A percentile compares a stretch with the other conserved stretches of the same genome.
Conservation (phyloP, 2,329 filamentous ascomycete species). For the Sporothrix schenckii region DNA sequence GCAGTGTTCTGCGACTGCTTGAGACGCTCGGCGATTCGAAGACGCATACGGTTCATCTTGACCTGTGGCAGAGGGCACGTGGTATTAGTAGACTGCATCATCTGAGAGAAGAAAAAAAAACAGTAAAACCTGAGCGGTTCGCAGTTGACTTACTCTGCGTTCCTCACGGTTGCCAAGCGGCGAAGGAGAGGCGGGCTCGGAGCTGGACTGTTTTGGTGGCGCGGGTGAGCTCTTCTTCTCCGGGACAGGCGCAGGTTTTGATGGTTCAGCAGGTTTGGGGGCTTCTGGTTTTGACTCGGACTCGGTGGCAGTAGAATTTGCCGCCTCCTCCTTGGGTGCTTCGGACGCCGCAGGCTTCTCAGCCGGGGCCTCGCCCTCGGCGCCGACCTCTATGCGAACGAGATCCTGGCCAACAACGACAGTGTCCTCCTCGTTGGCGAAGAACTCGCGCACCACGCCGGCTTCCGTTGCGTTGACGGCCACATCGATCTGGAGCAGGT, state of each 20-base stretch:
- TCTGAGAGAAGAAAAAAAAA: too few relatives aligned
- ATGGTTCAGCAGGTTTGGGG: conserved; percentile 43
- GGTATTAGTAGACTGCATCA: neutral
- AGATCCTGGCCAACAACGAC: conserved; percentile 93
- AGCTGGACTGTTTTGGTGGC: conserved; percentile 38
- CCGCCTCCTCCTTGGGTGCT: conserved; percentile 39
- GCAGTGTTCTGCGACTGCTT: conserved; percentile 99
- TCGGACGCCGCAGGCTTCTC: conserved; percentile 37
- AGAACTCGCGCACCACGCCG: conserved; percentile 86
- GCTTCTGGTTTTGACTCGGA: conserved; percentile 41
- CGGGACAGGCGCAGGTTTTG: conserved; percentile 36
- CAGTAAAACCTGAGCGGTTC: neutral
- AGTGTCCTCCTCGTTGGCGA: conserved; percentile 92
- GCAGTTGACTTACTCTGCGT: conserved; percentile 68
- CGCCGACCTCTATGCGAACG: conserved; percentile 80
- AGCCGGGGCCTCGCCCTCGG: conserved; percentile 52
- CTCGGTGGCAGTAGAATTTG: conserved; percentile 29
- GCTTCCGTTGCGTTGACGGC: conserved; percentile 91
- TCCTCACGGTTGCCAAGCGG: conserved; percentile 77
- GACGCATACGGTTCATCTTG: conserved; percentile 99
- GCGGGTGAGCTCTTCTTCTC: conserved; percentile 42
- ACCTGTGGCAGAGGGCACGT: conserved; percentile 60
- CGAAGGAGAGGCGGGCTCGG: conserved; percentile 46
- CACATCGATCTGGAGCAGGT: conserved; percentile 77
- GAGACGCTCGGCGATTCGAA: conserved; percentile 93